Conservation (phyloP, 495 filamentous ascomycete species). For the Melanomma pulvis-pyrius region DNA sequence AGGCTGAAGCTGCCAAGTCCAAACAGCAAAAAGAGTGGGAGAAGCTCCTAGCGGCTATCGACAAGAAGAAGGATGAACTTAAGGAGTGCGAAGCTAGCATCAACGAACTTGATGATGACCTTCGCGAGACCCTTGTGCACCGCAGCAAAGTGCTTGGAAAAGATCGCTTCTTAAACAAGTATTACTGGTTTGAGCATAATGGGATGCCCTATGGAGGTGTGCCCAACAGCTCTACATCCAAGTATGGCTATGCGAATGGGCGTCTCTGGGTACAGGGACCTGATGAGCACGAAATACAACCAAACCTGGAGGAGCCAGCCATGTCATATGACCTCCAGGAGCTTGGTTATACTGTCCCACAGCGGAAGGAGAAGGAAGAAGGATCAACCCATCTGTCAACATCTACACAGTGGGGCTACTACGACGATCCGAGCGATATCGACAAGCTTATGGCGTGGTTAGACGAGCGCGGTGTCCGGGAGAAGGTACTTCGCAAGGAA, state of each 20-base stretch:
- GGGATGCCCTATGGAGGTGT: conserved; percentile 95
- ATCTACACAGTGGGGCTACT: conserved; percentile 88
- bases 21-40: conserved; percentile 83
- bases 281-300: conserved; percentile 82
- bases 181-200: conserved; percentile 99
- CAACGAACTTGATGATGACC: conserved; percentile 79
- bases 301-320: conserved; percentile 74
- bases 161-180: conserved; percentile 96
- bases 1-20: conserved; percentile 76
- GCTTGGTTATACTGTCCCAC: conserved; percentile 77
- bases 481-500: conserved; percentile 83
- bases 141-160: conserved; percentile 86
- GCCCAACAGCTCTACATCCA: conserved; percentile 82
- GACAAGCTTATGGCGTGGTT: conserved; percentile 85
- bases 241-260: conserved; percentile 88
- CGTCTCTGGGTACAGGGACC: conserved; percentile 96
- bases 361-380: conserved; percentile 86
- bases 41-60: conserved; percentile 82
- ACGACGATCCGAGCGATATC: conserved; percentile 74
- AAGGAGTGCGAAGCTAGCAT: conserved; percentile 83
- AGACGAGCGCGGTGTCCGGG: conserved; percentile 79
- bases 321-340: conserved; percentile 61
- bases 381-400: conserved; percentile 75
- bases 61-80: conserved; percentile 77
- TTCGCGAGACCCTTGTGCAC: conserved; percentile 89